Conservation (phyloP, 139 green algal genomes). For the Cymbomonas tetramitiformis region DNA sequence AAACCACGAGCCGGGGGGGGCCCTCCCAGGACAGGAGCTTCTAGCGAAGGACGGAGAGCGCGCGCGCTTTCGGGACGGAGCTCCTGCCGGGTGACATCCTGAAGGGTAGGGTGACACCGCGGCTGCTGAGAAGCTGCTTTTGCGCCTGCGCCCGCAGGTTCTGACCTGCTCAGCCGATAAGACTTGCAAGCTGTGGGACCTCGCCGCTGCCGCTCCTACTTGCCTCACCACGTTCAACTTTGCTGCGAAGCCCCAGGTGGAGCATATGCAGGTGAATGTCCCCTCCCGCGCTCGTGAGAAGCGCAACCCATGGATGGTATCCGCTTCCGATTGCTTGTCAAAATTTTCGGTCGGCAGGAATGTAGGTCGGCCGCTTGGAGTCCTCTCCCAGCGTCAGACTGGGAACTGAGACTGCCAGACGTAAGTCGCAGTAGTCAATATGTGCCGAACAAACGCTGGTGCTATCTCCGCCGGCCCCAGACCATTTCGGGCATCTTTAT, state of each 20-base stretch:
- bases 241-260: slow-evolving; percentile 1
- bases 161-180: slow-evolving; percentile 33
- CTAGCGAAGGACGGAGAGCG: neutral
- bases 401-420: no score
- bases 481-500: no score
- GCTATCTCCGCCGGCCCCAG: no score
- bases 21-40: slow-evolving; percentile 1
- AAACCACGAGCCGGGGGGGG: no score
- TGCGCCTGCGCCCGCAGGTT: slow-evolving; percentile 16
- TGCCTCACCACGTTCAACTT: slow-evolving; percentile 20
- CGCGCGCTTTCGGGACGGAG: neutral
- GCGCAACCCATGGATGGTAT: no score
- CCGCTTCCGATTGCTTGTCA: no score
- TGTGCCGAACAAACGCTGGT: no score
- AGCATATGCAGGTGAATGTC: slow-evolving; percentile 10
- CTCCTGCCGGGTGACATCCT: neutral
- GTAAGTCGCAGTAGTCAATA: no score
- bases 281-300: no score
- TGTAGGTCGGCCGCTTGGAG: no score
- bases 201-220: slow-evolving; percentile 3
- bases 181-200: slow-evolving; percentile 36
- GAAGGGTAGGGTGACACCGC: neutral
- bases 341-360: no score
- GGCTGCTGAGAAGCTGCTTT: neutral
- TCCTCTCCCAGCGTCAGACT: no score